Percentiles rank a stretch among this genome's conserved stretches.
These are phyloP conservation scores for Larix kaempferi DNA, from an alignment of 75 land plant species.

Conservation along the genomic window DNA sequence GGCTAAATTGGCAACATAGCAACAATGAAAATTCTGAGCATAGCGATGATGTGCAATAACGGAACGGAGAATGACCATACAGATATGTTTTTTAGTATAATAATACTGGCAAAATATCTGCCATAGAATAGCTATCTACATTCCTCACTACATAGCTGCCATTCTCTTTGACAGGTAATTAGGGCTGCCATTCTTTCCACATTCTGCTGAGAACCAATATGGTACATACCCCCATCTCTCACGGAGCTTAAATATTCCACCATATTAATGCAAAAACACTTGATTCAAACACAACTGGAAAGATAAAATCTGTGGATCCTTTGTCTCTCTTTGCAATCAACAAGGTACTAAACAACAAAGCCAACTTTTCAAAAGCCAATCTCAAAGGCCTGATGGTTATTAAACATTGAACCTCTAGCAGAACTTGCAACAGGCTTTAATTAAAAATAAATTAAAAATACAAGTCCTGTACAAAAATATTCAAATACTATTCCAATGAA, in stretches of 20 bases:
- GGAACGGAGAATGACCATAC: not conserved
- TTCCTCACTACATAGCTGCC: not conserved
- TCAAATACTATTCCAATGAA: not conserved
- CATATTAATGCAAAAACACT: not conserved
- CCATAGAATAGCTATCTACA: not conserved
- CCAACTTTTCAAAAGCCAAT: slow-evolving; percentile 1
- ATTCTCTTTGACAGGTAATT: not conserved
- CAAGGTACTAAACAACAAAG: not conserved
- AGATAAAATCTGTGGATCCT: not conserved
- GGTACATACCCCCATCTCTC: not conserved
- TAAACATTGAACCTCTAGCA: not conserved
- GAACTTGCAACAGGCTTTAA: not conserved
- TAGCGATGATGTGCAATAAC: not conserved
- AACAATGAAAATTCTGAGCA: not conserved
- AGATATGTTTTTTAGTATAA: not conserved
- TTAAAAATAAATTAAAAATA: not conserved
- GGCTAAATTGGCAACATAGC: not conserved
- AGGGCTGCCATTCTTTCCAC: not conserved
- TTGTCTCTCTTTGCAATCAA: not conserved
- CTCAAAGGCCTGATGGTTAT: not conserved
- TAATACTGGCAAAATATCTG: not conserved
- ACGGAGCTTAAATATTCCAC: not conserved
- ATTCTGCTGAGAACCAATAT: not conserved
- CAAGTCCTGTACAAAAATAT: slow-evolving; percentile 9
- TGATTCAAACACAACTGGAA: not conserved